A percentile compares a stretch with the other conserved stretches of the same genome.
Evolutionary conservation across 148 eudicot genomes (phyloP).

Genomic region (Vaccinium macrocarpon): DNA sequence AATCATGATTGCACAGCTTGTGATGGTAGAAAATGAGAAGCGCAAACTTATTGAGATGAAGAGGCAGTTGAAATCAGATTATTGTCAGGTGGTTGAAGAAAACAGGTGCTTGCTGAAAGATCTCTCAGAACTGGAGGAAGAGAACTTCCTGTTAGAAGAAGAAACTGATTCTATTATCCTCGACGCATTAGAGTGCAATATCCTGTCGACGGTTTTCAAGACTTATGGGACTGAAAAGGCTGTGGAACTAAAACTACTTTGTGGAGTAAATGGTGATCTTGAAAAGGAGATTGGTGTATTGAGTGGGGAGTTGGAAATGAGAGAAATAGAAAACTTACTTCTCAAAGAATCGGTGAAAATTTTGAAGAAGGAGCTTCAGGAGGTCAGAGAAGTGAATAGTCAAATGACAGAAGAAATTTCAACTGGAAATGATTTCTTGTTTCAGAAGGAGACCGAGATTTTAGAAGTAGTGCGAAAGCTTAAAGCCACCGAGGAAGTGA

Average conservation of each 20-base stretch:
- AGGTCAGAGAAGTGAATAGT: constrained; percentile 40
- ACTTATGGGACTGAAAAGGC: constrained; percentile 52
- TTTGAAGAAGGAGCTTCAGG: constrained; percentile 49
- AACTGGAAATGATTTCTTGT: constrained; percentile 27
- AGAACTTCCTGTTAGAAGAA: constrained; percentile 43
- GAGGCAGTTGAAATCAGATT: constrained; percentile 42
- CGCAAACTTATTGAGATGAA: constrained; percentile 43
- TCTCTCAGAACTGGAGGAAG: constrained; percentile 37
- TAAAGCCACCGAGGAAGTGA: constrained; percentile 35
- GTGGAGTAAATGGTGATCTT: constrained; percentile 44
- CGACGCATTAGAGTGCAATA: constrained; percentile 40
- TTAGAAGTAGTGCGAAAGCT: constrained; percentile 39
- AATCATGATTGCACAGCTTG: constrained; percentile 37
- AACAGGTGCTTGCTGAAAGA: constrained; percentile 38
- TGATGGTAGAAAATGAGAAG: constrained; percentile 49
- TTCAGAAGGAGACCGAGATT: constrained; percentile 47
- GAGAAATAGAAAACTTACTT: constrained; percentile 52
- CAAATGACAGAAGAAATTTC: constrained; percentile 41
- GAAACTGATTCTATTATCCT: constrained; percentile 37
- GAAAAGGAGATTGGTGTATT: constrained; percentile 41
- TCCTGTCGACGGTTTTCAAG: constrained; percentile 42
- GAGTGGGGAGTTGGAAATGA: constrained; percentile 41
- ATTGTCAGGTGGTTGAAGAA: constrained; percentile 33
- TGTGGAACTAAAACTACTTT: constrained; percentile 36
- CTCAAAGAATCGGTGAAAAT: constrained; percentile 41